Evolutionary conservation across 2,329 filamentous ascomycete genomes (phyloP).

Genomic region (Arthrobotrys sinensis): DNA sequence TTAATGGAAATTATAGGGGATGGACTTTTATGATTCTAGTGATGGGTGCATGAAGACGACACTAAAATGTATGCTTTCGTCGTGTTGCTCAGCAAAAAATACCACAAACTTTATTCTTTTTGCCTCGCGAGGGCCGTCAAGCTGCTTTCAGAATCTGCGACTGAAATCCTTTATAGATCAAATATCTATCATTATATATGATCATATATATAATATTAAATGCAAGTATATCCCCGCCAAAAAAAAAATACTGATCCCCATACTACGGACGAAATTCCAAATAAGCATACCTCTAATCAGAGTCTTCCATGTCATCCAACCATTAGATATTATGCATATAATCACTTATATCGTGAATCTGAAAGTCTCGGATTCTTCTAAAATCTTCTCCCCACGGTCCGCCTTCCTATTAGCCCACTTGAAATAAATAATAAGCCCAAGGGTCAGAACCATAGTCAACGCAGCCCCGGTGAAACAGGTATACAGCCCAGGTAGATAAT

Average conservation of each 20-base stretch:
- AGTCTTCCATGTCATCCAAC: too few species aligned
- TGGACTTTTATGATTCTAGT: too few species aligned
- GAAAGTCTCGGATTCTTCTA: conserved; percentile 33
- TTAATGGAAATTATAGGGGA: too few species aligned
- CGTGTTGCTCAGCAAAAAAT: conserved; percentile 6
- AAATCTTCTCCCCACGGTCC: conserved; percentile 37
- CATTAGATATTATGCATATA: background rate
- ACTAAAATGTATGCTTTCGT: background rate
- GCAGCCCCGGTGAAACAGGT: conserved; percentile 8
- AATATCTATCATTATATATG: too few species aligned
- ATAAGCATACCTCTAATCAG: too few species aligned
- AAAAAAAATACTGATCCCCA: too few species aligned
- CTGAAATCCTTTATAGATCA: too few species aligned
- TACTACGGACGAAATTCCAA: too few species aligned
- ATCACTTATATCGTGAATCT: conserved; percentile 35
- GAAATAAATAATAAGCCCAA: conserved; percentile 26
- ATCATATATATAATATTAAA: too few species aligned
- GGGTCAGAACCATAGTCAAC: conserved; percentile 9
- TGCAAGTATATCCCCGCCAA: too few species aligned
- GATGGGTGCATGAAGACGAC: too few species aligned
- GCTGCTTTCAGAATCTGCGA: background rate
- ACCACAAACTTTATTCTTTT: background rate
- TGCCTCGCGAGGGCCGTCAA: too few species aligned
- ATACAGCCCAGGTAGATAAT: conserved; percentile 29
- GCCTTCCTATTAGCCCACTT: conserved; percentile 33